Evolutionary conservation across 495 filamentous ascomycete genomes (phyloP), one percentile per base, ranked within the genome.

Genomic region (Penicillium salamii): DNA sequence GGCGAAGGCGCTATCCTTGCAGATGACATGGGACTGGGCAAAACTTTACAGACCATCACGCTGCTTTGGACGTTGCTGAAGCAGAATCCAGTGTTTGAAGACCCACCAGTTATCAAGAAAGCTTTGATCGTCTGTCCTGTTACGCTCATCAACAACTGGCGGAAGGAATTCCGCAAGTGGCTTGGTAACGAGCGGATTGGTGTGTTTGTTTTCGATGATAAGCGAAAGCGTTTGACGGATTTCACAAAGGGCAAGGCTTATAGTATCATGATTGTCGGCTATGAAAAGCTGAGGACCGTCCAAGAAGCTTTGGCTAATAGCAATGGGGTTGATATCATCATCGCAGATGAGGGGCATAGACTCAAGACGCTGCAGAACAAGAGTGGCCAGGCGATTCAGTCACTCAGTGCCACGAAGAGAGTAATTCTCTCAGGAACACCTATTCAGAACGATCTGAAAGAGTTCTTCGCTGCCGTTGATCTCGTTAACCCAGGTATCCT

Each of bases 351-450:
- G 69, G 88, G 88, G 1, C 88, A 92, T 59, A 68, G 88, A 46
- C 77, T 92, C 14, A 92, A 92, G 63, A 91, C 88, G 0, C 79
- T 87, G 12, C 84, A 88, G 59, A 92, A 91, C 61, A 91, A 91
- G 65, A 84, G 85, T 44, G 86, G 86, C 15, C 75, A 82, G 45
- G 88, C 88, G 11, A 90, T 92, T 50, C 81, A 81, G 46, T 79
- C 83, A 1, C 70, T 92, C 3, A 87, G 86, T 53, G 87, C 88
- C 0, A 65, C 77, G 31, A 77, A 81, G 43, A 68, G 87, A 45
- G 69, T 90, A 39, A 86, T 91, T 49, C 71, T 92, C 1, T 88
- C 86, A 4, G 88, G 88, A 0, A 91, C 88, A 0, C 88, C 88
- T 14, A 78, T 91, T 14, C 88, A 91, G 60, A 91, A 91, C 46